Conservation (phyloP, 192 early-diverging fungal genomes). For the Rhizophagus clarus region DNA sequence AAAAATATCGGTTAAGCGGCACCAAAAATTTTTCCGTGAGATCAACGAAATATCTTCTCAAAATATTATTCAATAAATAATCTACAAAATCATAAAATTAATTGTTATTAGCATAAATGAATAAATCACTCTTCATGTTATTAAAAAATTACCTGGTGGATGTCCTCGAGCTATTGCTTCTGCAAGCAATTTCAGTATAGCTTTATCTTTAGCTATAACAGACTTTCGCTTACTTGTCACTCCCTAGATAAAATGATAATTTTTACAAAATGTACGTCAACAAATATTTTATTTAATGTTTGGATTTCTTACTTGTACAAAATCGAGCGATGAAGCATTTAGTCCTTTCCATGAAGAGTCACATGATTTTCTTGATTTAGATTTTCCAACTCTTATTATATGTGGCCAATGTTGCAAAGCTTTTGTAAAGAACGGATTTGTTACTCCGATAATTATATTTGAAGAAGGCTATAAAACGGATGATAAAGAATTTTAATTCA, state of each 20-base stretch:
- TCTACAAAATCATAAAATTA: constrained; percentile 37
- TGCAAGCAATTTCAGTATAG: constrained; percentile 75
- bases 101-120: not conserved
- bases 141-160: constrained; percentile 52
- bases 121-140: not conserved
- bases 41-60: constrained; percentile 91
- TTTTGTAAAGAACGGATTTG: constrained; percentile 93
- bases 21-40: constrained; percentile 92
- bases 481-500: not conserved
- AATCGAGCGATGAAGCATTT: constrained; percentile 40
- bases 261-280: not conserved
- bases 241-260: constrained; percentile 37
- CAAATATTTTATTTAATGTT: not conserved
- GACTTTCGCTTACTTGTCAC: constrained; percentile 74
- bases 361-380: constrained; percentile 18
- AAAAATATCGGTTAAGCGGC: constrained; percentile 94
- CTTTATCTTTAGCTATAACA: constrained; percentile 79
- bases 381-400: constrained; percentile 57
- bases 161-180: constrained; percentile 72
- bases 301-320: constrained; percentile 45
- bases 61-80: constrained; percentile 86
- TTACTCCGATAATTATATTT: constrained; percentile 88
- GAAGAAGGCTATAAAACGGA: constrained; percentile 62
- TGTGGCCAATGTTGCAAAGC: constrained; percentile 93
- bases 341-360: constrained; percentile 5